Evolutionary conservation across 345 rosid genomes (phyloP).

Genomic region (Moricandia moricandioides): DNA sequence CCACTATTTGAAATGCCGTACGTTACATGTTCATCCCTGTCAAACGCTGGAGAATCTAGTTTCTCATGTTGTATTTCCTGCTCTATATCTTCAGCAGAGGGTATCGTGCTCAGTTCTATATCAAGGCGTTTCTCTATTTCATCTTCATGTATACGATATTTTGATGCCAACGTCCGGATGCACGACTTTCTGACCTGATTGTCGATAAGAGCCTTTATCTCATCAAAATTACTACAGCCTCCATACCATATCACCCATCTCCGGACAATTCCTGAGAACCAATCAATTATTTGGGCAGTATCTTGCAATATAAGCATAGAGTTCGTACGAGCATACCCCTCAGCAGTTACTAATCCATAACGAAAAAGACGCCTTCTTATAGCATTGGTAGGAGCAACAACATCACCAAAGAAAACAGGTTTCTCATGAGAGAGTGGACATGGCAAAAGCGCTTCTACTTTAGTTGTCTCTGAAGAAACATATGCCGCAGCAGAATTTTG

Average conservation of each 20-base stretch:
- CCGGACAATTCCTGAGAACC: conserved; percentile 68
- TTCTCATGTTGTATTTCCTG: conserved; percentile 44
- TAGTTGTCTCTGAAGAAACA: conserved; percentile 70
- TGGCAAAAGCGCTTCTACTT: conserved; percentile 57
- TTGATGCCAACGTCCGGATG: conserved; percentile 79
- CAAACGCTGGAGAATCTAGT: conserved; percentile 40
- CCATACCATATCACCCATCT: conserved; percentile 77
- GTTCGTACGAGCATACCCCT: conserved; percentile 55
- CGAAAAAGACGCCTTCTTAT: conserved; percentile 70
- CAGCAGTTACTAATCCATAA: conserved; percentile 63
- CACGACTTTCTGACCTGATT: conserved; percentile 69
- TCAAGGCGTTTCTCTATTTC: conserved; percentile 71
- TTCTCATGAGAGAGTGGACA: conserved; percentile 39
- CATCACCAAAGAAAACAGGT: conserved; percentile 44
- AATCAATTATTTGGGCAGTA: conserved; percentile 62
- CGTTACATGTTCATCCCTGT: conserved; percentile 55
- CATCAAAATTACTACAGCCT: conserved; percentile 63
- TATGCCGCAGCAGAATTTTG: conserved; percentile 59
- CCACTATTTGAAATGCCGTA: conserved; percentile 70
- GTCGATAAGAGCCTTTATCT: conserved; percentile 54
- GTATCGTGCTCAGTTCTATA: conserved; percentile 57
- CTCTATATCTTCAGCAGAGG: conserved; percentile 52
- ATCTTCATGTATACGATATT: conserved; percentile 66
- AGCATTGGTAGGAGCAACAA: conserved; percentile 62
- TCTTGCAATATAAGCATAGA: conserved; percentile 67